Base-by-base conservation (phyloP, 75 land plant genomes). In the Isoetes taiwanensis region DNA sequence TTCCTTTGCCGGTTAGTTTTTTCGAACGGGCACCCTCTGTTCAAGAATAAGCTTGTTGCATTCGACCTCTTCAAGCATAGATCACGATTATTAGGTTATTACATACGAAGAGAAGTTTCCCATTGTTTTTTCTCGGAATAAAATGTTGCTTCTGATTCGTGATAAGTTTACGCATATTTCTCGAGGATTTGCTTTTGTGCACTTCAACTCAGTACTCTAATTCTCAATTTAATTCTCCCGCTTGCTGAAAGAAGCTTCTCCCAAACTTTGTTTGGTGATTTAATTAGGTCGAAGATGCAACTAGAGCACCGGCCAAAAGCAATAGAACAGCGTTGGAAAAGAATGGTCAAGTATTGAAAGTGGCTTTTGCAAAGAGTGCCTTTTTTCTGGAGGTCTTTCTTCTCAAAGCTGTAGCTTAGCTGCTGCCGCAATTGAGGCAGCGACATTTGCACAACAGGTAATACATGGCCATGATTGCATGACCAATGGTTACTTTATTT, bases 371-470 rank as follows among this genome's bases (percentile, higher is more conserved):
- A 48, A 94, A 85, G 61, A 89, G 90, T 67, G 73, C 83, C 34
- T 76, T 41, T 68, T 81, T 31, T 75, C 72, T 16, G 76, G 67
- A 28, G 43, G 78, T 41, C 61, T 79, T 17, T 79, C 78, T 23
- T 76, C 88, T 26, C 85, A 85, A 42, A 71, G 82, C 39, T 78
- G 83, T 58, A 58, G 53, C 28, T 65, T 70, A 33, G 99, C 96
- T 35, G 91, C 99, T 54, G 96, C 99, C 63, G 99, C 99, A 54
- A 94, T 89, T 71, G 99, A 85, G 67, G 96, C 99, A 28, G 96
- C 96, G 27, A 61, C 97, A 43, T 94, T 85, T 80, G 74, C 99
- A 27, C 99, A 94, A 42, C 96, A 94, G 84, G 99, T 80, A 28
- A 26, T 2, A 5, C n/a, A 0, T 54, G 28, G n/a, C n/a, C n/a